Evolutionary conservation across 345 rosid species (phyloP).

Genomic region (Acer campestre): DNA sequence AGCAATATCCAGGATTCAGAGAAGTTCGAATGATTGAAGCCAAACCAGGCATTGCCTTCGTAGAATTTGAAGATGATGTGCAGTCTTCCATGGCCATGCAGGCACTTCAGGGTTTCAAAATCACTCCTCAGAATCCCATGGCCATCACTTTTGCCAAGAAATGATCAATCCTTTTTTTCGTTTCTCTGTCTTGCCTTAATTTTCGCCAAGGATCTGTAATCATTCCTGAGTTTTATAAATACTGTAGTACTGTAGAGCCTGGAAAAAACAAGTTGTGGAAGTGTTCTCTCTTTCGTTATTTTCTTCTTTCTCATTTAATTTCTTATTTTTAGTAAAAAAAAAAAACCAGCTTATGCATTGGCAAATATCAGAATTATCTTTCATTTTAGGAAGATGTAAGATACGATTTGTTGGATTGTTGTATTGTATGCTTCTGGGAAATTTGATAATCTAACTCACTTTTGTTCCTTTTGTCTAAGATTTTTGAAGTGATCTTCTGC

Average conservation of each 20-base stretch:
- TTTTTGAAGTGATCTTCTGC: background rate
- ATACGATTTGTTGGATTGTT: background rate
- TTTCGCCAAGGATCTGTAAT: constrained; percentile 1
- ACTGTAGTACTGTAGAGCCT: constrained; percentile 5
- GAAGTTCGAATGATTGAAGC: constrained; percentile 94
- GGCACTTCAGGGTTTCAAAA: constrained; percentile 89
- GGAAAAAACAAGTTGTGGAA: background rate
- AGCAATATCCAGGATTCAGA: constrained; percentile 84
- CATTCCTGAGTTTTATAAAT: constrained; percentile 11
- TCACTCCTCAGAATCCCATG: constrained; percentile 88
- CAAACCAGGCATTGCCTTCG: constrained; percentile 93
- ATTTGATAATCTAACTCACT: background rate
- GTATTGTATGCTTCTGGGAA: background rate
- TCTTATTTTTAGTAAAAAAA: no score
- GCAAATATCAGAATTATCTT: no score
- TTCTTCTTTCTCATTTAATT: no score
- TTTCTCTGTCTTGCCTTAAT: background rate
- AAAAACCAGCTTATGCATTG: no score
- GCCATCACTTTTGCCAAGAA: constrained; percentile 88
- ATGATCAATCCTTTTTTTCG: constrained; percentile 25
- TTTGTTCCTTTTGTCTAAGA: background rate
- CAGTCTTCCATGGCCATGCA: constrained; percentile 87
- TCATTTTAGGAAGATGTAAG: background rate
- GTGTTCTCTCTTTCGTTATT: background rate
- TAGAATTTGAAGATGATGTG: constrained; percentile 84